phyloP scores from a whole-genome alignment of 192 early-diverging fungal genomes.

The Gryganskiella cystojenkinii region DNA sequence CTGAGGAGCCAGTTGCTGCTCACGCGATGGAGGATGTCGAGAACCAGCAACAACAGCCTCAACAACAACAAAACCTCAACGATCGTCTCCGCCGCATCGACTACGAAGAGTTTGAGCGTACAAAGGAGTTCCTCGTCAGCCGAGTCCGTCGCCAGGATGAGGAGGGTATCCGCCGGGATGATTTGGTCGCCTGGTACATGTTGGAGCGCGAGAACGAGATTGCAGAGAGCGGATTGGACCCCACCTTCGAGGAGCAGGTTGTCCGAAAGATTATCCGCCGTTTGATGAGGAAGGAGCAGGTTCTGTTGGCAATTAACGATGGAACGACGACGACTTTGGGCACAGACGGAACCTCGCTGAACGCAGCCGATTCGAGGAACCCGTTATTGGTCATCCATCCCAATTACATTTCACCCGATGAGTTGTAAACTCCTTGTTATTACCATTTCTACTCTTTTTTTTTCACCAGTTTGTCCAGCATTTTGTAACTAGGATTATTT shows the following conservation, averaged over 20 bases:
- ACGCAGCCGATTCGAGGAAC: slow-evolving; percentile 28
- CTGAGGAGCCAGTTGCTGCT: slow-evolving; percentile 11
- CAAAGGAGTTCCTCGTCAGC: slow-evolving; percentile 46
- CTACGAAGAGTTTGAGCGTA: slow-evolving; percentile 47
- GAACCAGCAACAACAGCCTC: background rate
- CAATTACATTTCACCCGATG: slow-evolving; percentile 47
- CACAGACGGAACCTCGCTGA: slow-evolving; percentile 2
- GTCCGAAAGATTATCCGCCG: slow-evolving; percentile 50
- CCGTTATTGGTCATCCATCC: slow-evolving; percentile 49
- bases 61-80: slow-evolving; percentile 4
- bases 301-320: slow-evolving; percentile 41
- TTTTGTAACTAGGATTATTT: no score
- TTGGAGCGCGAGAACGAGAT: slow-evolving; percentile 26
- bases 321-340: slow-evolving; percentile 11
- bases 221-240: slow-evolving; percentile 32
- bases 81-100: slow-evolving; percentile 46
- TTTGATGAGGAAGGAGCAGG: slow-evolving; percentile 46
- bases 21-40: slow-evolving; percentile 45
- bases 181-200: slow-evolving; percentile 42
- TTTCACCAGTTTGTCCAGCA: no score
- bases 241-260: slow-evolving; percentile 33
- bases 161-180: slow-evolving; percentile 33
- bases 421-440: slow-evolving; percentile 35
- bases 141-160: slow-evolving; percentile 37
- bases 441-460: no score